Evolutionary conservation across 352 stramenopile species (phyloP).

Genomic region (Pythium guiyangense): DNA sequence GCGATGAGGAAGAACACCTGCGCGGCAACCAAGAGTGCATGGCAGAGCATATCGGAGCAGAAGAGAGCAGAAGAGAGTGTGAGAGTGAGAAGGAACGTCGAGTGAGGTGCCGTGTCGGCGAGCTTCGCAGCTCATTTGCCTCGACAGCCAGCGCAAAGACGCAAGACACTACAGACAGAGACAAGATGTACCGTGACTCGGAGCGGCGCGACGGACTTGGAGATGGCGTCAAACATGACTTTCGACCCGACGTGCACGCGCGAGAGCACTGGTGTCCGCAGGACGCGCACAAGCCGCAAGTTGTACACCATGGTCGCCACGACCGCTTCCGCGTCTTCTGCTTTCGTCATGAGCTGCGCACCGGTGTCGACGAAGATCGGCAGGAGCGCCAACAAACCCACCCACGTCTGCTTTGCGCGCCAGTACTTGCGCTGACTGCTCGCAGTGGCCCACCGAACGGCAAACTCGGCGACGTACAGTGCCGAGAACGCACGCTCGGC

Average conservation of each 20-base stretch:
- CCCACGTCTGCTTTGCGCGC: slow-evolving; percentile 25
- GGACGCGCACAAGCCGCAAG: slow-evolving; percentile 30
- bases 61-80: too few relatives aligned
- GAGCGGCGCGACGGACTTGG: slow-evolving; percentile 32
- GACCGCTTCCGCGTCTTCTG: not conserved
- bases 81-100: too few relatives aligned
- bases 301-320: slow-evolving; percentile 1
- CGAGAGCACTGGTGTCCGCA: slow-evolving; percentile 29
- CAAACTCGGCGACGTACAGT: slow-evolving; percentile 46
- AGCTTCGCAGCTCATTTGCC: too few relatives aligned
- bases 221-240: slow-evolving; percentile 28
- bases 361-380: slow-evolving; percentile 23
- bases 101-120: too few relatives aligned
- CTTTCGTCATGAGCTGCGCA: too few relatives aligned
- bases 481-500: slow-evolving; percentile 31
- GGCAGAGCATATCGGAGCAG: too few relatives aligned
- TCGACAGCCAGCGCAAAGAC: too few relatives aligned
- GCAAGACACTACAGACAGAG: not conserved
- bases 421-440: slow-evolving; percentile 24
- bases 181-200: slow-evolving; percentile 35
- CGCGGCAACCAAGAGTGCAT: too few relatives aligned
- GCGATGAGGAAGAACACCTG: slow-evolving; percentile 51
- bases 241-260: slow-evolving; percentile 40
- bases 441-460: slow-evolving; percentile 19
- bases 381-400: slow-evolving; percentile 25